A percentile compares a stretch with the other conserved stretches of the same genome.
Conservation (phyloP, 2,329 filamentous ascomycete genomes). For the Sphaerostilbella broomeana region DNA sequence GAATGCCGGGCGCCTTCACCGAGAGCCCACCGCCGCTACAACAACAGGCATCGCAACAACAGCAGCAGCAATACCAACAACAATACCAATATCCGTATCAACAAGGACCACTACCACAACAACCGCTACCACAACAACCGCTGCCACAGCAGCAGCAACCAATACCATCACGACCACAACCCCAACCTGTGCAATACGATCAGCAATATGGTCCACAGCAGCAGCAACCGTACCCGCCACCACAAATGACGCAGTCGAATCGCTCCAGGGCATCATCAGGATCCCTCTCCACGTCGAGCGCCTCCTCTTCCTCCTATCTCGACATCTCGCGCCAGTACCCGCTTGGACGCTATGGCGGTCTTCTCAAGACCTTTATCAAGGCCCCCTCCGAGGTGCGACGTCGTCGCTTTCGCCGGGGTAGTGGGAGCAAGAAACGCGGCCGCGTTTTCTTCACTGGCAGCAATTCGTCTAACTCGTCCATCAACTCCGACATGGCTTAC, state of each 20-base stretch:
- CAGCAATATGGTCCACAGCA: constrained; percentile 1
- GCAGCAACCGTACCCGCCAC: not conserved
- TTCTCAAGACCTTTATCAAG: constrained; percentile 57
- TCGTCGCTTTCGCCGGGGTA: constrained; percentile 32
- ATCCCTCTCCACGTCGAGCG: constrained; percentile 37
- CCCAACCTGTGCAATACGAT: constrained; percentile 14
- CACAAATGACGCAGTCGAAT: constrained; percentile 4
- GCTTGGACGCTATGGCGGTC: constrained; percentile 42
- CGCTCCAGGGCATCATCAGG: constrained; percentile 26
- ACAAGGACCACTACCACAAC: constrained; percentile 11
- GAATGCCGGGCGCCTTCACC: constrained; percentile 9
- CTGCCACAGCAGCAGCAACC: constrained; percentile 15
- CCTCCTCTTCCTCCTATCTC: constrained; percentile 52
- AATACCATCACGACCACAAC: not conserved
- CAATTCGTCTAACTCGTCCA: constrained; percentile 60
- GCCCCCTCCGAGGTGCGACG: constrained; percentile 49
- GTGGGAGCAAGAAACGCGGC: constrained; percentile 44
- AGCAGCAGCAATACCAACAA: constrained; percentile 10
- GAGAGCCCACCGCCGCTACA: constrained; percentile 13
- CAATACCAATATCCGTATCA: not conserved
- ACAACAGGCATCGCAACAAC: constrained; percentile 14
- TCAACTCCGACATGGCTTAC: constrained; percentile 63
- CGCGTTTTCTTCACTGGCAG: constrained; percentile 49
- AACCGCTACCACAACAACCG: constrained; percentile 1
- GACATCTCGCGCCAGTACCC: constrained; percentile 57